Evolutionary conservation across 495 filamentous ascomycete species (phyloP), one percentile per base, ranked within the genome.

Genomic region (Cairneyella variabilis): DNA sequence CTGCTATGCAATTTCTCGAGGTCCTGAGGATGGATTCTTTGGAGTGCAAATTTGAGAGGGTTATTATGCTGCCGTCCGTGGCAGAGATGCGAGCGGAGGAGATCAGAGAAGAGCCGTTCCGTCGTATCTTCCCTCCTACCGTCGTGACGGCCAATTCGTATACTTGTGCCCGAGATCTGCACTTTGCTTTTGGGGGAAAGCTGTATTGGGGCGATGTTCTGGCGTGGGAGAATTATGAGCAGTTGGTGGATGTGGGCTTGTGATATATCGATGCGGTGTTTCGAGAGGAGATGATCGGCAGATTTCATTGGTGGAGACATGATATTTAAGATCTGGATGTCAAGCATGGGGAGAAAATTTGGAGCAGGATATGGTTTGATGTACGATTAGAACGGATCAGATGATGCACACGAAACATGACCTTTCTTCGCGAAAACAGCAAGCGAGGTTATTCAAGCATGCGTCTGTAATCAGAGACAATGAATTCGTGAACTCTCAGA

Each of bases 171-270:
- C 17, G 39, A 30, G 54, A 56, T 7, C 27, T 57, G 22, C 58
- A 61, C 45, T 25, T 48, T 36, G 51, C 51, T 0, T 54, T 47
- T 47, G 51, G 54, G 17, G 51, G 55, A 9, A 52, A 26, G 17
- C 25, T 55, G 0, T 58, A 34, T 39, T 40, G 18, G 37, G 51
- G 56, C 27, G 47, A 48, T 20, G 28, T 12, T 18, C 32, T 62
- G 55, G 37, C 20, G 3, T 62, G 51, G 50, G 54, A 54, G 18
- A 43, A 55, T 9, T 37, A 20, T 16, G 28, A 32, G 23, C 3
- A 27, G 43, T 30, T 48, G 9, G 37, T 8, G 14, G 34, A 41
- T 16, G 17, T n/a, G 12, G 36, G 14, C 14, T n/a, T 17, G 26
- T 52, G 21, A 18, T 43, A 14, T 17, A n/a, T 20, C 4, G 6